phyloP scores from a whole-genome alignment of 371 early-diverging fungal genomes.

The Basidiobolus meristosporus region DNA sequence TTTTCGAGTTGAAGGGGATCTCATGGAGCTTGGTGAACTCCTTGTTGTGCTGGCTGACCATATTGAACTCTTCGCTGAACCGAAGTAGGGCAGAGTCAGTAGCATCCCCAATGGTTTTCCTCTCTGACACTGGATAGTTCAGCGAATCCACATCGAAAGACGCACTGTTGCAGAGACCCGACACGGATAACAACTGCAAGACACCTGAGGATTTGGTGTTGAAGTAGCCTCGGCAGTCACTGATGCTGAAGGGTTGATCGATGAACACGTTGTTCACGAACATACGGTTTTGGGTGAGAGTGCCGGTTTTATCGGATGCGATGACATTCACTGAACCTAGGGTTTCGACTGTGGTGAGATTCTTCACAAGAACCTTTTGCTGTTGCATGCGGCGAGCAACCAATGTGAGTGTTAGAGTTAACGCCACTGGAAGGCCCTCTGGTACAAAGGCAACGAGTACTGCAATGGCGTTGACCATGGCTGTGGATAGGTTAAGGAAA shows the following conservation, averaged over 20 bases:
- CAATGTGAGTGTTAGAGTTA: constrained; percentile 3
- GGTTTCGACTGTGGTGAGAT: constrained; percentile 41
- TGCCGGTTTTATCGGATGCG: constrained; percentile 45
- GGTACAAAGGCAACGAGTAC: constrained; percentile 46
- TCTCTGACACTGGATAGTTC: constrained; percentile 19
- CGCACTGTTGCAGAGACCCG: constrained; percentile 40
- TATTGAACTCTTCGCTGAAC: constrained; percentile 18
- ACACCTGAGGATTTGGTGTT: constrained; percentile 4
- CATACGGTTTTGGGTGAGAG: constrained; percentile 44
- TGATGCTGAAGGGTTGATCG: constrained; percentile 12
- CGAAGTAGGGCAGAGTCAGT: constrained; percentile 57
- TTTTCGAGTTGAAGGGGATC: constrained; percentile 54
- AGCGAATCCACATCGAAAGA: constrained; percentile 20
- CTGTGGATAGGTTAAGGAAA: constrained; percentile 25
- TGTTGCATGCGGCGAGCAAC: constrained; percentile 19
- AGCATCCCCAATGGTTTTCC: constrained; percentile 42
- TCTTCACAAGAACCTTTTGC: constrained; percentile 32
- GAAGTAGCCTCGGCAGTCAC: constrained; percentile 6
- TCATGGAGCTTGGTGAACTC: too few relatives aligned
- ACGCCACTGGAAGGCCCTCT: constrained; percentile 66
- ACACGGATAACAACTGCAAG: constrained; percentile 4
- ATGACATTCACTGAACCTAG: constrained; percentile 38
- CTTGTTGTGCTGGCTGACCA: background rate
- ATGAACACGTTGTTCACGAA: constrained; percentile 22
- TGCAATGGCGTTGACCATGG: constrained; percentile 50